phyloP scores from a whole-genome alignment of 805 yeast genomes.

The Brettanomyces naardenensis region DNA sequence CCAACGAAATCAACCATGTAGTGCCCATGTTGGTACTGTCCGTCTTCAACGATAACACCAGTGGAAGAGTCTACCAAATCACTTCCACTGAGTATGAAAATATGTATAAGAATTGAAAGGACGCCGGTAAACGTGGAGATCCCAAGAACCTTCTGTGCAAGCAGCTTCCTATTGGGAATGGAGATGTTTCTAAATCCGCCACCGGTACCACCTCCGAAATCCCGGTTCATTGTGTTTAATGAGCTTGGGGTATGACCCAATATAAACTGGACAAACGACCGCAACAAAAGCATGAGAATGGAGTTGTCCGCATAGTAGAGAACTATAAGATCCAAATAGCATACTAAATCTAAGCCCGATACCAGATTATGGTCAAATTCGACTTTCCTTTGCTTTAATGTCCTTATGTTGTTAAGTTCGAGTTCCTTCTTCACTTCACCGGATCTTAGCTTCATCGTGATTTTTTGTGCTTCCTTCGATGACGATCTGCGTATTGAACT shows the following conservation, averaged over 20 bases:
- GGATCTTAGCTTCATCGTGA: slow-evolving; percentile 10
- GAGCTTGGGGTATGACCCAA: slow-evolving; percentile 35
- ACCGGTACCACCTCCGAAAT: not conserved
- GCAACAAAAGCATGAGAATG: slow-evolving; percentile 22
- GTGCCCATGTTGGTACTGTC: slow-evolving; percentile 29
- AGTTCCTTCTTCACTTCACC: slow-evolving; percentile 26
- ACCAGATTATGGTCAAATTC: slow-evolving; percentile 31
- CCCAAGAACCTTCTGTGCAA: slow-evolving; percentile 25
- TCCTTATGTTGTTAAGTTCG: slow-evolving; percentile 30
- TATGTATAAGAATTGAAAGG: slow-evolving; percentile 29
- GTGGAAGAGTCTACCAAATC: slow-evolving; percentile 9
- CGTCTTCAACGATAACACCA: slow-evolving; percentile 8
- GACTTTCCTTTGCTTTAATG: slow-evolving; percentile 35
- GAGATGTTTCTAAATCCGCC: slow-evolving; percentile 4
- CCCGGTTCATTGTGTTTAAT: slow-evolving; percentile 18
- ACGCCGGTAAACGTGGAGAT: slow-evolving; percentile 18
- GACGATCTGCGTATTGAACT: no score
- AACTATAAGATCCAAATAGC: slow-evolving; percentile 29
- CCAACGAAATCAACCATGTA: slow-evolving; percentile 39
- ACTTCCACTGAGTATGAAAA: slow-evolving; percentile 23
- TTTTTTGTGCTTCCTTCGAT: not conserved
- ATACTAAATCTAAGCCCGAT: slow-evolving; percentile 26
- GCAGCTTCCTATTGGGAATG: slow-evolving; percentile 14
- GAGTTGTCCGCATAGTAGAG: slow-evolving; percentile 36
- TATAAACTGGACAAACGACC: slow-evolving; percentile 31